Evolutionary conservation across 768 basidiomycete genomes (phyloP).

Genomic region (Calocybe gangraenosa): DNA sequence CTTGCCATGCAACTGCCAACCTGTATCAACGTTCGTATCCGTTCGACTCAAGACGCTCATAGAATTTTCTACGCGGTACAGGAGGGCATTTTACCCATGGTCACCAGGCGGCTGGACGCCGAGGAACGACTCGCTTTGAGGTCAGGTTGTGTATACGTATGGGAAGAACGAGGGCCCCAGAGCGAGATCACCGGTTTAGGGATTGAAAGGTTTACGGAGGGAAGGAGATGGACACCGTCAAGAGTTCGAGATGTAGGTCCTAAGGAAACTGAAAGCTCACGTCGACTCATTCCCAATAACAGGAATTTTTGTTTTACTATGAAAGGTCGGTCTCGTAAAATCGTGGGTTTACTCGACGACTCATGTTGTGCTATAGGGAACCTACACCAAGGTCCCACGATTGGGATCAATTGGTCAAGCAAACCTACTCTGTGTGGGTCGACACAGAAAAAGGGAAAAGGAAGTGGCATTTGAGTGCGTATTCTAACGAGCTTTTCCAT

Average conservation of each 20-base stretch:
- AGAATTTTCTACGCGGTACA: slow-evolving; percentile 76
- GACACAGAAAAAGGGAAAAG: slow-evolving; percentile 57
- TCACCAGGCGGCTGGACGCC: slow-evolving; percentile 72
- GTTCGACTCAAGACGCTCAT: slow-evolving; percentile 74
- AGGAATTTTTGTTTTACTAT: slow-evolving; percentile 87
- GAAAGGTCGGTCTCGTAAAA: slow-evolving; percentile 57
- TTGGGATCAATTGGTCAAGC: slow-evolving; percentile 74
- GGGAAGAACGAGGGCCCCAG: slow-evolving; percentile 76
- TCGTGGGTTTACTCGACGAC: not conserved
- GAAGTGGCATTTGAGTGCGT: slow-evolving; percentile 83
- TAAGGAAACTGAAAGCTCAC: slow-evolving; percentile 8
- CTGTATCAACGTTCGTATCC: slow-evolving; percentile 67
- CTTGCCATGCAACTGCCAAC: slow-evolving; percentile 65
- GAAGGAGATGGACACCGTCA: slow-evolving; percentile 78
- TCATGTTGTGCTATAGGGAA: slow-evolving; percentile 1
- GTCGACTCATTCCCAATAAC: slow-evolving; percentile 10
- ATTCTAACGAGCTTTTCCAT: slow-evolving; percentile 5
- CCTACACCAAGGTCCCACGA: slow-evolving; percentile 33
- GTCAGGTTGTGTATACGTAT: slow-evolving; percentile 54
- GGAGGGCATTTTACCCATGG: slow-evolving; percentile 60
- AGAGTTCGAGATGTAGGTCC: slow-evolving; percentile 72
- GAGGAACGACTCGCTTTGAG: slow-evolving; percentile 62
- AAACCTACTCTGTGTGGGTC: slow-evolving; percentile 81
- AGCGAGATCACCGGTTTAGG: slow-evolving; percentile 74
- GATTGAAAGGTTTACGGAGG: slow-evolving; percentile 85